phyloP scores from a whole-genome alignment of 2,329 filamentous ascomycete species.

The Cylindrodendrum hubeiense region DNA sequence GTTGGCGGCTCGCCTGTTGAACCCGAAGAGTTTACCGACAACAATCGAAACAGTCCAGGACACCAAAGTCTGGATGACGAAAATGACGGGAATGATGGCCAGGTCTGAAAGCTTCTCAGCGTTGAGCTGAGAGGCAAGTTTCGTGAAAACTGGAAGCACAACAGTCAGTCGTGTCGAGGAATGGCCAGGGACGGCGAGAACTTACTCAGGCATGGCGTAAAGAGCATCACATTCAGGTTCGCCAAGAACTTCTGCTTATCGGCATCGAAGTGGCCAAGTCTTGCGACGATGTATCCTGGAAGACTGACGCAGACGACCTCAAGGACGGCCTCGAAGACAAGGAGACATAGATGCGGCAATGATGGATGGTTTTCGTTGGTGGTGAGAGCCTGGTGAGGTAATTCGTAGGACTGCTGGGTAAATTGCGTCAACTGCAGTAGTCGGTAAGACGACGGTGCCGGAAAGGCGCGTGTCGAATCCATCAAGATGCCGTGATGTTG shows the following conservation, averaged over 20 bases:
- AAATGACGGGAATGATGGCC: slow-evolving; percentile 95
- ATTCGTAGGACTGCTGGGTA: slow-evolving; percentile 54
- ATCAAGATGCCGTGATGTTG: slow-evolving; percentile 43
- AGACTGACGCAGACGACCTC: slow-evolving; percentile 96
- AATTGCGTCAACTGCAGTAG: slow-evolving; percentile 53
- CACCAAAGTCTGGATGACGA: slow-evolving; percentile 86
- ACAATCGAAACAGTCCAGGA: slow-evolving; percentile 82
- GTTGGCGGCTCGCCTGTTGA: slow-evolving; percentile 88
- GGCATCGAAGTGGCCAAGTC: slow-evolving; percentile 92
- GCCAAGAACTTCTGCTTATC: slow-evolving; percentile 97
- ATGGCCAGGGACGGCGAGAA: slow-evolving; percentile 24
- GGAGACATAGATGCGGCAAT: slow-evolving; percentile 76
- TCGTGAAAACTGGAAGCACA: slow-evolving; percentile 82
- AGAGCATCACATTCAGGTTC: slow-evolving; percentile 95
- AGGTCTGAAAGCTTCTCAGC: slow-evolving; percentile 91
- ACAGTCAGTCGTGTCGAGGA: slow-evolving; percentile 32
- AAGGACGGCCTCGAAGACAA: slow-evolving; percentile 94
- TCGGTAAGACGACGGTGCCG: slow-evolving; percentile 61
- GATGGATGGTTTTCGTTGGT: slow-evolving; percentile 71
- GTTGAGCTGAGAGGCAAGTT: slow-evolving; percentile 93
- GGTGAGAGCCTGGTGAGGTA: slow-evolving; percentile 56
- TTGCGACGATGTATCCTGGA: slow-evolving; percentile 92
- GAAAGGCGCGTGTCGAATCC: slow-evolving; percentile 53
- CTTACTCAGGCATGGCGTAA: slow-evolving; percentile 95
- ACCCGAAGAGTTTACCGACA: slow-evolving; percentile 81